Evolutionary conservation across 148 eudicot species (phyloP).

Genomic region (Vaccinium vitisidaea): DNA sequence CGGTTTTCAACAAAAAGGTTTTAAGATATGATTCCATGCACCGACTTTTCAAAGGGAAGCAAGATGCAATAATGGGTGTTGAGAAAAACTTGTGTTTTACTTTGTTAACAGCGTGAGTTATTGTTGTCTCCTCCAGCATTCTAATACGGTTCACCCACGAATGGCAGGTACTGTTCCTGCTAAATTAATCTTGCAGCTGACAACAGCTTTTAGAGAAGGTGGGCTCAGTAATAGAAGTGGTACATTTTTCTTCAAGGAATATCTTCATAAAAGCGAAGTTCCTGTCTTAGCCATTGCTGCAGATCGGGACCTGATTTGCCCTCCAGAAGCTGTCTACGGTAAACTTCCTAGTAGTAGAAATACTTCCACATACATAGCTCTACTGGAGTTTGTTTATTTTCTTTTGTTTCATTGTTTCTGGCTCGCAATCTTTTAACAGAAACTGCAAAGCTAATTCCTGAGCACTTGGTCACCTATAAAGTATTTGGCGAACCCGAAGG

Average conservation of each 20-base stretch:
- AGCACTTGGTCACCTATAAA: slow-evolving; percentile 71
- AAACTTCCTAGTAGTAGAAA: background rate
- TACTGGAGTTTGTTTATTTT: background rate
- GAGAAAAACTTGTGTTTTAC: background rate
- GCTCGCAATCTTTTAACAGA: slow-evolving; percentile 43
- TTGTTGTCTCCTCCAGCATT: background rate
- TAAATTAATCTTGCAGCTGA: slow-evolving; percentile 78
- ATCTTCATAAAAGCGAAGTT: slow-evolving; percentile 58
- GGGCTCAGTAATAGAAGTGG: slow-evolving; percentile 83
- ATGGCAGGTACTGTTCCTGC: slow-evolving; percentile 88
- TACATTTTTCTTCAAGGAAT: slow-evolving; percentile 81
- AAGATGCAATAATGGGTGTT: background rate
- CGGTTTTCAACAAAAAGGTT: background rate
- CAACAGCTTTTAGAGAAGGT: slow-evolving; percentile 80
- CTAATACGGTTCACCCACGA: background rate
- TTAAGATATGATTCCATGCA: background rate
- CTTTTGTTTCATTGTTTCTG: background rate
- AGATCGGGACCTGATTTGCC: slow-evolving; percentile 84
- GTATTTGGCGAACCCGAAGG: slow-evolving; percentile 82
- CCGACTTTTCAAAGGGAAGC: background rate
- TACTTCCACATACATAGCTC: background rate
- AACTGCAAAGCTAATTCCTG: slow-evolving; percentile 74
- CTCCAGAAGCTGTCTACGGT: slow-evolving; percentile 95
- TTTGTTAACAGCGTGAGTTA: background rate
- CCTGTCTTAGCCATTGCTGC: slow-evolving; percentile 95